phyloP scores from a whole-genome alignment of 352 stramenopile species.

The Pythium rishiriense region DNA sequence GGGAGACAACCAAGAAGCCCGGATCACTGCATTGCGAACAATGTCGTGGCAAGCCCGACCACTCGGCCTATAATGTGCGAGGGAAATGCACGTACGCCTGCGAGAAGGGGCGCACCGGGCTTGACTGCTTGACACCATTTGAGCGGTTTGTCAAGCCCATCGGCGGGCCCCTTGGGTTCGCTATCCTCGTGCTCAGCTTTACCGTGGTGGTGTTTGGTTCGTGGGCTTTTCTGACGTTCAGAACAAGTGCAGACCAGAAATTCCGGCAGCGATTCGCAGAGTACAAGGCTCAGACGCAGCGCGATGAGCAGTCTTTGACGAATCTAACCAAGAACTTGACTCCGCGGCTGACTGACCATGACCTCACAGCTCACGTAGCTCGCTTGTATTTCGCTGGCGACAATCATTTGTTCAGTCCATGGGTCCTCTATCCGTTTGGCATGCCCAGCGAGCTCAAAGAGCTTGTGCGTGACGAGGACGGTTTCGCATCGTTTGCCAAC shows the following conservation, averaged over 20 bases:
- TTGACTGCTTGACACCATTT: slow-evolving; percentile 84
- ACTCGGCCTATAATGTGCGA: slow-evolving; percentile 74
- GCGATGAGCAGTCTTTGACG: slow-evolving; percentile 69
- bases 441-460: slow-evolving; percentile 56
- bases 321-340: slow-evolving; percentile 75
- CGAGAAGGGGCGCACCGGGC: slow-evolving; percentile 71
- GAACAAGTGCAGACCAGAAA: slow-evolving; percentile 39
- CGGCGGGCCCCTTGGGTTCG: slow-evolving; percentile 71
- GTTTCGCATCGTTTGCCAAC: slow-evolving; percentile 66
- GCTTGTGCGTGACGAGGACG: slow-evolving; percentile 71
- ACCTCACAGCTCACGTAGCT: slow-evolving; percentile 67
- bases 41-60: slow-evolving; percentile 64
- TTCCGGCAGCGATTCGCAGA: slow-evolving; percentile 54
- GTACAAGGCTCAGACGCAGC: slow-evolving; percentile 74
- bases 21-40: slow-evolving; percentile 47
- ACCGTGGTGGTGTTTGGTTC: slow-evolving; percentile 52
- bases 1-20: slow-evolving; percentile 58
- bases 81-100: slow-evolving; percentile 84
- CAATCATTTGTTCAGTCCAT: slow-evolving; percentile 69
- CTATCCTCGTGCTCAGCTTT: slow-evolving; percentile 64
- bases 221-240: slow-evolving; percentile 75
- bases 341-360: slow-evolving; percentile 74
- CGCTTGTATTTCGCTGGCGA: slow-evolving; percentile 74
- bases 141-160: slow-evolving; percentile 82
- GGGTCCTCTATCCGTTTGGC: slow-evolving; percentile 63